Base-by-base conservation (phyloP, 192 early-diverging fungal species). In the Coemansia sp. region DNA sequence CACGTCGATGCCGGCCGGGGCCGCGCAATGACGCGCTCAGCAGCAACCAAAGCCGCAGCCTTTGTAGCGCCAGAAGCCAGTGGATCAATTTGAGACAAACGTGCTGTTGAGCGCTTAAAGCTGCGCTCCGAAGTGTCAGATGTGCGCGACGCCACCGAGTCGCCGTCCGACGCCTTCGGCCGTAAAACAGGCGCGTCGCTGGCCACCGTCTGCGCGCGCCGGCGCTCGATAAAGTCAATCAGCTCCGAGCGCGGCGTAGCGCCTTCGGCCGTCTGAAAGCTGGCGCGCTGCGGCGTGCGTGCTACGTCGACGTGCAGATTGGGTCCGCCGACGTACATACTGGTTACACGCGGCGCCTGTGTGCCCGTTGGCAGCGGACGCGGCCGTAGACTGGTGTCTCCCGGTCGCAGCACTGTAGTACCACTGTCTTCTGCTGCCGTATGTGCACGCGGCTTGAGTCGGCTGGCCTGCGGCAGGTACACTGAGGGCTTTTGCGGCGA, bases 221-320 rank as follows among this genome's bases (percentile, higher is more conserved):
- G 64, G 10, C 62, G 64, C 33, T 78, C 75, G 14, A 78, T 78
- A 45, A 78, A 78, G 25, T 78, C 75, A 27, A 78, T 78, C 9
- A 78, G 61, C 39, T 78, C 64, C 19, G 75, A 78, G 27, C 51
- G 40, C 37, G 27, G 53, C 61, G 34, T 18, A 46, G 39, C 12
- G 50, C 23, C 27, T 40, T 27, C 24, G 12, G 39, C 12, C 19
- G 45, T 50, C 58, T 41, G 56, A 22, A 25, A 53, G 49, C 56
- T 45, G 43, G 39, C 44, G 18, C 33, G 55, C 56, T 13, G 55
- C 46, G 46, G 62, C 30, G 37, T 52, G 37, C 43, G 27, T 21
- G 47, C 55, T 0, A 41, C 24, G 6, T 60, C 59, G 10, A 50
- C 59, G 25, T 60, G 38, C 14, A 47, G 33, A 2, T 5, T 30